phyloP scores from a whole-genome alignment of 1,284 basidiomycete genomes.

The Cutaneotrichosporon sp. region DNA sequence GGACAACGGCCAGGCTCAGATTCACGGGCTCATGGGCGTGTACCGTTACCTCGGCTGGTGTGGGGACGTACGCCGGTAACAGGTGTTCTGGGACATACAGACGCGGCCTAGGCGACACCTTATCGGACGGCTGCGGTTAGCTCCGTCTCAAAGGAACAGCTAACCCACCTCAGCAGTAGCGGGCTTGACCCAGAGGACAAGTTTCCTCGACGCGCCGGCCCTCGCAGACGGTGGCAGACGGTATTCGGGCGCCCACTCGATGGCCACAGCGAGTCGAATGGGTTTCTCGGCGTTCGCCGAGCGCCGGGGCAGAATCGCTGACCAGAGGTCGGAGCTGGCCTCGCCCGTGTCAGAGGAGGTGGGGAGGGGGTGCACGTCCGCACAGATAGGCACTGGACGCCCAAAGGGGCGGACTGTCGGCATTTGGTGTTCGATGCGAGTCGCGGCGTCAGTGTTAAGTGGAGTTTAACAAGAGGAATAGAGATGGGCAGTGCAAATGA shows the following conservation, averaged over 20 bases:
- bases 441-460: background rate
- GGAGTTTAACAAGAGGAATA: background rate
- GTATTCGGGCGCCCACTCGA: conserved; percentile 16
- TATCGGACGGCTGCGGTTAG: conserved; percentile 1
- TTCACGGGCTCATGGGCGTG: conserved; percentile 31
- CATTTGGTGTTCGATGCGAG: too few species aligned
- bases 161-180: conserved; percentile 10
- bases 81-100: conserved; percentile 32
- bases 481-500: background rate
- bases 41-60: conserved; percentile 24
- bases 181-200: conserved; percentile 15
- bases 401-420: conserved; percentile 14
- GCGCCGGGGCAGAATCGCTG: background rate
- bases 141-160: too few species aligned
- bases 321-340: conserved; percentile 15
- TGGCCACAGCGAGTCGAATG: conserved; percentile 8
- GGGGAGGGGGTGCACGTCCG: conserved; percentile 14
- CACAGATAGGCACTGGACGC: conserved; percentile 13
- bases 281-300: background rate
- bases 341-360: conserved; percentile 11
- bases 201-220: conserved; percentile 10
- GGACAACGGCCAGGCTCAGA: conserved; percentile 40
- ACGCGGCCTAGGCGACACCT: conserved; percentile 4
- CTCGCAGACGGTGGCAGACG: conserved; percentile 6
- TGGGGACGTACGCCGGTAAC: conserved; percentile 28